phyloP scores from a whole-genome alignment of 202 grass and related monocot species.

The Carex arenaria region DNA sequence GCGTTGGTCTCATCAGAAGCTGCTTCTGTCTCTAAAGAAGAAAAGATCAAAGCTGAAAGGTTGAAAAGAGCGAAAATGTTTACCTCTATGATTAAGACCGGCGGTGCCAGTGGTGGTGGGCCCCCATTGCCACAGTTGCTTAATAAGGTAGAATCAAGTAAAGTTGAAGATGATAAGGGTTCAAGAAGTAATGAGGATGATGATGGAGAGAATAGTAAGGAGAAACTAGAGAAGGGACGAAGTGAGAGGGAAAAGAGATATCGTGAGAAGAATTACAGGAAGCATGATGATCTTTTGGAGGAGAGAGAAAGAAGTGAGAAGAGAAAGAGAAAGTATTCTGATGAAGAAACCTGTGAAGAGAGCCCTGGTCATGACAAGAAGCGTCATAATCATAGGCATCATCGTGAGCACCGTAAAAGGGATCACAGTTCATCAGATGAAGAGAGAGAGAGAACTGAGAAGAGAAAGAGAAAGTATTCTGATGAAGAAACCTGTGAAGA shows the following conservation, averaged over 20 bases:
- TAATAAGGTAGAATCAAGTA: slow-evolving; percentile 24
- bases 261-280: slow-evolving; percentile 39
- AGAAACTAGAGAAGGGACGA: slow-evolving; percentile 27
- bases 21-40: slow-evolving; percentile 80
- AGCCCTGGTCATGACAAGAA: slow-evolving; percentile 40
- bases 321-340: slow-evolving; percentile 32
- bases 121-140: slow-evolving; percentile 32
- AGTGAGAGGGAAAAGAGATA: slow-evolving; percentile 30
- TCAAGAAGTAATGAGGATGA: not conserved
- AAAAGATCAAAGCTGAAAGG: slow-evolving; percentile 95
- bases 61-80: slow-evolving; percentile 90
- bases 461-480: slow-evolving; percentile 31
- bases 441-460: slow-evolving; percentile 27
- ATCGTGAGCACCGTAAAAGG: slow-evolving; percentile 32
- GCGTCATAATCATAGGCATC: slow-evolving; percentile 40
- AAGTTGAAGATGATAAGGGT: slow-evolving; percentile 28
- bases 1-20: slow-evolving; percentile 69
- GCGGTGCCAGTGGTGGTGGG: not conserved
- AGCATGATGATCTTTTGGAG: slow-evolving; percentile 39
- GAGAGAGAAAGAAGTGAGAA: slow-evolving; percentile 30
- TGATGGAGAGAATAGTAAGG: not conserved
- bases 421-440: slow-evolving; percentile 22
- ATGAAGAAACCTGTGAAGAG: slow-evolving; percentile 50
- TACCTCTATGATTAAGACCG: slow-evolving; percentile 71
- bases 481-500: slow-evolving; percentile 54